Evolutionary conservation across 345 rosid species (phyloP).

Genomic region (Boechera stricta): DNA sequence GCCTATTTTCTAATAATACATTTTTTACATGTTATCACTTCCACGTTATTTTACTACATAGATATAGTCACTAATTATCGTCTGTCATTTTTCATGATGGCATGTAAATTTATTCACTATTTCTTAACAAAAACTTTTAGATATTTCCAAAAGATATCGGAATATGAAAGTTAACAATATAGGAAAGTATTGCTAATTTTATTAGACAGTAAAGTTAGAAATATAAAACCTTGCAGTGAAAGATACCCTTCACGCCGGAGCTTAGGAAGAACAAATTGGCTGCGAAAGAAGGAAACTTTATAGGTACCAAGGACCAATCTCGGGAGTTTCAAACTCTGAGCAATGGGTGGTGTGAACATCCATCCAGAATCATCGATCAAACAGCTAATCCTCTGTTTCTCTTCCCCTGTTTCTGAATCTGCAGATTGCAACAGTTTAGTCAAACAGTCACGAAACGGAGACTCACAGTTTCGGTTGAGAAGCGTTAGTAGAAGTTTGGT

Average conservation of each 20-base stretch:
- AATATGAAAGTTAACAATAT: neutral
- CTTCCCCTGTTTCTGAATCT: constrained; percentile 23
- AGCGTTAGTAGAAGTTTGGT: neutral
- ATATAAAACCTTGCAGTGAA: constrained; percentile 23
- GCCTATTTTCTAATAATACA: too few relatives aligned
- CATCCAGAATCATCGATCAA: constrained; percentile 41
- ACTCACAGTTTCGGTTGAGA: constrained; percentile 11
- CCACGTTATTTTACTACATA: too few relatives aligned
- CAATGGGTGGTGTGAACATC: constrained; percentile 31
- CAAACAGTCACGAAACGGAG: constrained; percentile 41
- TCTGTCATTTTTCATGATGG: too few relatives aligned
- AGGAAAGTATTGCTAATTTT: neutral
- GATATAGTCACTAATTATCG: too few relatives aligned
- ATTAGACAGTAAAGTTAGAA: neutral
- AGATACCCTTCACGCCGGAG: constrained; percentile 22
- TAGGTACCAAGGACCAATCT: constrained; percentile 20
- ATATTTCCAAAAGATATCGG: neutral
- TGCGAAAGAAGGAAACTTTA: constrained; percentile 32
- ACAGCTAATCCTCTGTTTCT: constrained; percentile 38
- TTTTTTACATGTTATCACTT: too few relatives aligned
- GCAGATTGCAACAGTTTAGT: constrained; percentile 35
- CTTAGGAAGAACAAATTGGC: constrained; percentile 36
- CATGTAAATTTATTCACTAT: too few relatives aligned
- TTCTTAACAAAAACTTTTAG: too few relatives aligned
- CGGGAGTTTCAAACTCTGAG: constrained; percentile 35